phyloP scores from a whole-genome alignment of 2,329 filamentous ascomycete species.

The Bipolaris victoriae region DNA sequence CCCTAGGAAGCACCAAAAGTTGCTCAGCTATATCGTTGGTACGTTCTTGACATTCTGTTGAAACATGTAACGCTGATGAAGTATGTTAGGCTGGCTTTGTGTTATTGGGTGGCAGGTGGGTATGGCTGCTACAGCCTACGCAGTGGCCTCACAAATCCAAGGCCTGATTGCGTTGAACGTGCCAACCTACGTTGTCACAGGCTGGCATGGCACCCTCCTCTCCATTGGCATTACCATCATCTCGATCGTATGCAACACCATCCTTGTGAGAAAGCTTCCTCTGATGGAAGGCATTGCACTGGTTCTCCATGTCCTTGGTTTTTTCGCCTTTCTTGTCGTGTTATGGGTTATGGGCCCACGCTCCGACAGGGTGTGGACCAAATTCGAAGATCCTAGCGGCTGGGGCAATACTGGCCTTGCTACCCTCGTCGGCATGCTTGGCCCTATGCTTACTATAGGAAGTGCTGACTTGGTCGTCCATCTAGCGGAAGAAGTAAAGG shows the following conservation, averaged over 20 bases:
- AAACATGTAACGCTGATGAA: background rate
- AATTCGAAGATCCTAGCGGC: slow-evolving; percentile 53
- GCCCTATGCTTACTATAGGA: slow-evolving; percentile 38
- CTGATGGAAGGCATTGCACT: slow-evolving; percentile 43
- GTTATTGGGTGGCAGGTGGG: slow-evolving; percentile 48
- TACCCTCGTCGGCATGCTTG: slow-evolving; percentile 46
- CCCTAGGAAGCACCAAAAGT: slow-evolving; percentile 45
- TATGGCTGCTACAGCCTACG: slow-evolving; percentile 31
- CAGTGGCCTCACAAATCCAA: slow-evolving; percentile 25
- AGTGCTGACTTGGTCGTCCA: slow-evolving; percentile 44
- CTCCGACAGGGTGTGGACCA: slow-evolving; percentile 50
- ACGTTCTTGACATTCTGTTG: slow-evolving; percentile 26
- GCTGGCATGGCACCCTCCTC: slow-evolving; percentile 58
- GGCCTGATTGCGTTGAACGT: slow-evolving; percentile 46
- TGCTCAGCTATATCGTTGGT: slow-evolving; percentile 52
- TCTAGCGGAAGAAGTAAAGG: slow-evolving; percentile 35
- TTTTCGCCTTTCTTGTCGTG: slow-evolving; percentile 55
- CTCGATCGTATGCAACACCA: slow-evolving; percentile 50
- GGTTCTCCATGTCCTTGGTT: slow-evolving; percentile 55
- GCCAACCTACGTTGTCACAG: slow-evolving; percentile 39
- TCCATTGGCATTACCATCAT: slow-evolving; percentile 50
- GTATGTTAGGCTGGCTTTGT: slow-evolving; percentile 45
- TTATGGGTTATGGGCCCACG: slow-evolving; percentile 36
- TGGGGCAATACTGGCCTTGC: slow-evolving; percentile 52
- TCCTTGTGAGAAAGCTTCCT: slow-evolving; percentile 47